A percentile compares a stretch with the other conserved stretches of the same genome.
Evolutionary conservation across 192 early-diverging fungal species (phyloP).

Genomic region (Coemansia sp.): DNA sequence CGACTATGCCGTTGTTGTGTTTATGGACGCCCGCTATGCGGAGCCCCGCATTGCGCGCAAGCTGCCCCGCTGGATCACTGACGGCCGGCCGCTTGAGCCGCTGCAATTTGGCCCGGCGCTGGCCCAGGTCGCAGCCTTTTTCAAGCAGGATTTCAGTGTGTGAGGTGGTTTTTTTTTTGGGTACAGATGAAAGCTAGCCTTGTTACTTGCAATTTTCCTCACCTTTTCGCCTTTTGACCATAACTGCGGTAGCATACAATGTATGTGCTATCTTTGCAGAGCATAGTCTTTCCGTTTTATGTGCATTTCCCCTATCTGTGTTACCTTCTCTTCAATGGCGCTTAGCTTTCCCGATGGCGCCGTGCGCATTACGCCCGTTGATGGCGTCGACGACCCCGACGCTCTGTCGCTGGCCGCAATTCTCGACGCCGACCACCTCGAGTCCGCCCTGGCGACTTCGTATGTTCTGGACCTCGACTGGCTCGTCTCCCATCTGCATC

Average conservation of each 20-base stretch:
- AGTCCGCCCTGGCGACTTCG: constrained; percentile 11
- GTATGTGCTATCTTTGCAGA: background rate
- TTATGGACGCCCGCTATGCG: constrained; percentile 68
- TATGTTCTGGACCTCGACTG: constrained; percentile 18
- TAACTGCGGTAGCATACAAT: background rate
- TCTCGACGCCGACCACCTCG: constrained; percentile 3
- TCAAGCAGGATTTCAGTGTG: constrained; percentile 17
- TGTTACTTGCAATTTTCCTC: too few relatives aligned
- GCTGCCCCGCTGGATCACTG: constrained; percentile 67
- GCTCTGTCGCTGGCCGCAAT: constrained; percentile 8
- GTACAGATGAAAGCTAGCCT: too few relatives aligned
- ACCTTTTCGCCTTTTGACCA: background rate
- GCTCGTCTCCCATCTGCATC: constrained; percentile 10
- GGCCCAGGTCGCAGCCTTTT: constrained; percentile 23
- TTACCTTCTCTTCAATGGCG: background rate
- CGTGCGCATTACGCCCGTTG: constrained; percentile 13
- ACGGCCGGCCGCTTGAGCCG: background rate
- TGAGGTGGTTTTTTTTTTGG: too few relatives aligned
- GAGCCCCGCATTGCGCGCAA: constrained; percentile 40
- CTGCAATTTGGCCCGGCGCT: constrained; percentile 25
- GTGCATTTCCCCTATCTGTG: background rate
- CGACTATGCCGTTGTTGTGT: constrained; percentile 81
- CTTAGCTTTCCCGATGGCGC: constrained; percentile 7
- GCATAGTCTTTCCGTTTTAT: background rate
- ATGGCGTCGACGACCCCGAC: background rate